phyloP scores from a whole-genome alignment of 108 stramenopile genomes.

The Discostella pseudostelligera region DNA sequence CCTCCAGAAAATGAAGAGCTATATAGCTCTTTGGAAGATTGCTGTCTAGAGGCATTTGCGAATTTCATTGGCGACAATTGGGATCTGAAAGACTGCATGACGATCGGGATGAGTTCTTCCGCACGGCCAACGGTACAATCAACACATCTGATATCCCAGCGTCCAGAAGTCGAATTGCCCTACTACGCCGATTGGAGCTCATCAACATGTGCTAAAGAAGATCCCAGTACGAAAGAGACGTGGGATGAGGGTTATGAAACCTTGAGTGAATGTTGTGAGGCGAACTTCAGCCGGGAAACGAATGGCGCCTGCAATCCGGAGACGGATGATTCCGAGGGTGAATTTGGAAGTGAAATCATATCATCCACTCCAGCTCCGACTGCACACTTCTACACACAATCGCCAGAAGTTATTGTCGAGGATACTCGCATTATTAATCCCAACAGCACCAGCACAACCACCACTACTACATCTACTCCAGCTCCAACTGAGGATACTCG shows the following conservation, averaged over 20 bases:
- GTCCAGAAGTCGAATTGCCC: background rate
- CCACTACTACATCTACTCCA: background rate
- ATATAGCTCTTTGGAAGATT: conserved; percentile 17
- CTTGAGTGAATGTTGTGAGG: conserved; percentile 17
- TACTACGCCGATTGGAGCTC: conserved; percentile 22
- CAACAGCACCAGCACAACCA: background rate
- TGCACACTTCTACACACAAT: background rate
- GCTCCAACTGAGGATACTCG: background rate
- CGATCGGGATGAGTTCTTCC: background rate
- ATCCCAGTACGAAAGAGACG: conserved; percentile 7
- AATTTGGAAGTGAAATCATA: background rate
- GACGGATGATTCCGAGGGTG: background rate
- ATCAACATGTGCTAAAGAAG: conserved; percentile 5
- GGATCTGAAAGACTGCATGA: conserved; percentile 18
- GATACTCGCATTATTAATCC: background rate
- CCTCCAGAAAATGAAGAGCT: conserved; percentile 6
- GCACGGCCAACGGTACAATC: background rate
- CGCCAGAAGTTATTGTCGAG: no score
- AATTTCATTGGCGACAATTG: conserved; percentile 27
- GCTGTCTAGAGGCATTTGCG: conserved; percentile 19
- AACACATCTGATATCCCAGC: background rate
- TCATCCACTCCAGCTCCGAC: background rate
- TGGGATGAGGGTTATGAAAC: conserved; percentile 24
- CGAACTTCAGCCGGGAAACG: conserved; percentile 18
- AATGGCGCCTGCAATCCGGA: conserved; percentile 5